Conservation (phyloP, 805 yeast species). For the Lipomyces sp. region DNA sequence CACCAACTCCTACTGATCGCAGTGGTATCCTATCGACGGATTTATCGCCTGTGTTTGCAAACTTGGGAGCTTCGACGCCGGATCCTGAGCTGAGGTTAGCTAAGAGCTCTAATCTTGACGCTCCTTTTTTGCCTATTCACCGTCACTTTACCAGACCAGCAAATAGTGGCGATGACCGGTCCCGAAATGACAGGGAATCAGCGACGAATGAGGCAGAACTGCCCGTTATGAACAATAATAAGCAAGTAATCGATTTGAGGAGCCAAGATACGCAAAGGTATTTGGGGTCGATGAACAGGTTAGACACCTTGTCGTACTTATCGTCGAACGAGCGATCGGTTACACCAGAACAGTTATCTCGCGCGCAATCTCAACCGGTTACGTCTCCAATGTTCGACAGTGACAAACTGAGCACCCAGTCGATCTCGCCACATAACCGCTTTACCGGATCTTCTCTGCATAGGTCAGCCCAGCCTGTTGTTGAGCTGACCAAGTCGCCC, state of each 20-base stretch:
- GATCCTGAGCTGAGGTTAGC: not conserved
- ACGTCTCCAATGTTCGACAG: not conserved
- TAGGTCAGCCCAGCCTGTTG: not conserved
- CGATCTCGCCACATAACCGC: not conserved
- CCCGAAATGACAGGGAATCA: not conserved
- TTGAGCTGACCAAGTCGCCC: not conserved
- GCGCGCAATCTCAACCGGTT: not conserved
- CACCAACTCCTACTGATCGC: slow-evolving; percentile 6
- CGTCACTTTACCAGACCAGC: slow-evolving; percentile 1
- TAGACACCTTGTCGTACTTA: not conserved
- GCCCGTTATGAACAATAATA: not conserved
- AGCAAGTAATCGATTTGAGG: not conserved
- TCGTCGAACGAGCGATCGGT: not conserved
- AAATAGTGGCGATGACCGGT: not conserved
- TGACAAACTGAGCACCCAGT: not conserved
- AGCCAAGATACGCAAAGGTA: not conserved
- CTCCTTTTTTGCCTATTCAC: not conserved
- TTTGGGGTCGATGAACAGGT: not conserved
- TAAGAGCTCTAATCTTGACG: not conserved
- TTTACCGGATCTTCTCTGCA: not conserved
- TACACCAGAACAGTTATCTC: not conserved
- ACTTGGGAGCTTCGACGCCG: not conserved
- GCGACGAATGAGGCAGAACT: not conserved
- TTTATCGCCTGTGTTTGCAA: not conserved
- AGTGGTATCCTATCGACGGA: not conserved